Evolutionary conservation across 768 basidiomycete genomes (phyloP).

Genomic region (Lentinula edodes): DNA sequence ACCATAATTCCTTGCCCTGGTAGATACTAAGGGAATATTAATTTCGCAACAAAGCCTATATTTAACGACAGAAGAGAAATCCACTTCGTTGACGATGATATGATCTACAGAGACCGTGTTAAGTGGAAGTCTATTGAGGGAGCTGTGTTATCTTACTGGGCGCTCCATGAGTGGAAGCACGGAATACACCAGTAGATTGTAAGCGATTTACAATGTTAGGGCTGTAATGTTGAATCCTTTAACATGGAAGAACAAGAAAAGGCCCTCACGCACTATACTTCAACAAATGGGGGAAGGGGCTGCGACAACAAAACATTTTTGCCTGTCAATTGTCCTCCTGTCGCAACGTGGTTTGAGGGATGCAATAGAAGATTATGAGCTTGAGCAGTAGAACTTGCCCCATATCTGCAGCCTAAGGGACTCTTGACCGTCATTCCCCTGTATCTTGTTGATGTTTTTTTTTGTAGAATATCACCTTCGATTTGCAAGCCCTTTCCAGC

Average conservation of each 20-base stretch:
- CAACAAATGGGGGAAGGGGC: slow-evolving; percentile 66
- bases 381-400: slow-evolving; percentile 36
- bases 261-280: slow-evolving; percentile 46
- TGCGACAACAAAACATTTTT: slow-evolving; percentile 67
- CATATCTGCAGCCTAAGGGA: slow-evolving; percentile 55
- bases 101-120: slow-evolving; percentile 41
- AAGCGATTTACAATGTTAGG: slow-evolving; percentile 76
- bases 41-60: background rate
- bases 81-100: slow-evolving; percentile 81
- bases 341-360: slow-evolving; percentile 4
- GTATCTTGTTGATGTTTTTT: background rate
- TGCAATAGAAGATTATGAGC: slow-evolving; percentile 1
- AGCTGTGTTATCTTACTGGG: slow-evolving; percentile 38
- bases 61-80: slow-evolving; percentile 11
- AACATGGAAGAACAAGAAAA: slow-evolving; percentile 2
- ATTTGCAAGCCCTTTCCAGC: slow-evolving; percentile 74
- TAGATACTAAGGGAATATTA: slow-evolving; percentile 48
- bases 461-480: slow-evolving; percentile 45
- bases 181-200: slow-evolving; percentile 55
- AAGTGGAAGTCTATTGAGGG: background rate
- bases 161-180: slow-evolving; percentile 51
- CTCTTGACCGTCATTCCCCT: background rate
- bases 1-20: slow-evolving; percentile 95
- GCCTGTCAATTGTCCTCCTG: slow-evolving; percentile 71
- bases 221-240: slow-evolving; percentile 31